phyloP scores from a whole-genome alignment of 331 rosid genomes.

The Cydonia oblonga region DNA sequence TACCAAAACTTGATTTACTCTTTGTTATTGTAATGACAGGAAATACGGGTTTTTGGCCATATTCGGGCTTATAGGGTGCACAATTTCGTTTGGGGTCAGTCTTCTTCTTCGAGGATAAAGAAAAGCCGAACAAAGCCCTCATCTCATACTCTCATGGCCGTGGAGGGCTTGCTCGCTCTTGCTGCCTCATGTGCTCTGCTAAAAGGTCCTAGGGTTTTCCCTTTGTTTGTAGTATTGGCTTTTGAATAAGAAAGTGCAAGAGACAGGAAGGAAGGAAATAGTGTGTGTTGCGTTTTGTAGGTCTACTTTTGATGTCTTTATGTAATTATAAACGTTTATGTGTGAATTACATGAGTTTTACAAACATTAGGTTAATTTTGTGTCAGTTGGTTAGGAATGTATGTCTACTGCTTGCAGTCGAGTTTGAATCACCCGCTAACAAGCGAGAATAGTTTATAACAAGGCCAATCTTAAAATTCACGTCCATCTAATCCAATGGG shows the following conservation, averaged over 20 bases:
- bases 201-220: not conserved
- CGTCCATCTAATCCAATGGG: not conserved
- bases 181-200: not conserved
- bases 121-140: not conserved
- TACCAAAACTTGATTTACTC: not conserved
- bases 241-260: not conserved
- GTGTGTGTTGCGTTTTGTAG: not conserved
- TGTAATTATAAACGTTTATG: not conserved
- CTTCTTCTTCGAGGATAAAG: conserved; percentile 24
- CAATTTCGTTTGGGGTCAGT: conserved; percentile 38
- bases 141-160: not conserved
- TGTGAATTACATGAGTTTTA: not conserved
- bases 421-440: not conserved
- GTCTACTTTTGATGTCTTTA: not conserved
- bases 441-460: not conserved
- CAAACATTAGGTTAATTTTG: not conserved
- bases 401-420: not conserved
- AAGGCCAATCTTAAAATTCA: not conserved
- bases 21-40: conserved; percentile 16
- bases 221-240: not conserved
- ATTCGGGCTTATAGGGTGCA: conserved; percentile 31
- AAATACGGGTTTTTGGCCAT: conserved; percentile 30
- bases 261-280: not conserved
- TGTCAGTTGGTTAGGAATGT: accelerated
- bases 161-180: not conserved